Evolutionary conservation across 1,284 basidiomycete genomes (phyloP).

Genomic region (Neonothopanus nambi): DNA sequence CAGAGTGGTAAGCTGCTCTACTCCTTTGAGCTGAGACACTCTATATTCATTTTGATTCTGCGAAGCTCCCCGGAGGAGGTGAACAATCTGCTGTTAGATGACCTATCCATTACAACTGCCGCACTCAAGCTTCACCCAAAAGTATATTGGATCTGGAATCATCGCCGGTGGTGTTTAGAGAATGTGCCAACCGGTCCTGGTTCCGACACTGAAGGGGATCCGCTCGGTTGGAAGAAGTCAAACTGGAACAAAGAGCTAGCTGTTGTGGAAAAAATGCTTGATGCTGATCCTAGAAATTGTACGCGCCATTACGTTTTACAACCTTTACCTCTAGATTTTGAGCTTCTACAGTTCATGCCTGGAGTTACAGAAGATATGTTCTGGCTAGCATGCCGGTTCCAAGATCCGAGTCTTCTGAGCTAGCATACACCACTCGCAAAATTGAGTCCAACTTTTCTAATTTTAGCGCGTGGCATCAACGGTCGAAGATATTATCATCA

Average conservation of each 20-base stretch:
- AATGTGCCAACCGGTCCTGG: constrained; percentile 74
- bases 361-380: constrained; percentile 89
- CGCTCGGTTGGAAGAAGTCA: constrained; percentile 66
- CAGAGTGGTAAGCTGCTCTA: constrained; percentile 49
- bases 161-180: constrained; percentile 90
- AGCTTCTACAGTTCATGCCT: constrained; percentile 78
- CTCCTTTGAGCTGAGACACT: neutral
- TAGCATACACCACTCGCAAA: constrained; percentile 85
- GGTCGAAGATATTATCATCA: constrained; percentile 78
- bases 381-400: constrained; percentile 67
- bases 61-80: constrained; percentile 67
- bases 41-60: neutral
- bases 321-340: neutral
- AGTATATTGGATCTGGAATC: constrained; percentile 97
- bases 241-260: constrained; percentile 84
- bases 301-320: constrained; percentile 27
- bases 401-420: constrained; percentile 56
- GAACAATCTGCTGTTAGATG: constrained; percentile 65
- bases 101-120: constrained; percentile 79
- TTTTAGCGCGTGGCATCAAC: constrained; percentile 98
- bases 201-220: constrained; percentile 40
- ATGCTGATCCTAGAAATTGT: constrained; percentile 91
- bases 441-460: constrained; percentile 96
- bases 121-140: constrained; percentile 86
- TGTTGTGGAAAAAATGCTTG: constrained; percentile 88